Evolutionary conservation across 495 filamentous ascomycete genomes (phyloP).

Genomic region (Xylaria venustula): DNA sequence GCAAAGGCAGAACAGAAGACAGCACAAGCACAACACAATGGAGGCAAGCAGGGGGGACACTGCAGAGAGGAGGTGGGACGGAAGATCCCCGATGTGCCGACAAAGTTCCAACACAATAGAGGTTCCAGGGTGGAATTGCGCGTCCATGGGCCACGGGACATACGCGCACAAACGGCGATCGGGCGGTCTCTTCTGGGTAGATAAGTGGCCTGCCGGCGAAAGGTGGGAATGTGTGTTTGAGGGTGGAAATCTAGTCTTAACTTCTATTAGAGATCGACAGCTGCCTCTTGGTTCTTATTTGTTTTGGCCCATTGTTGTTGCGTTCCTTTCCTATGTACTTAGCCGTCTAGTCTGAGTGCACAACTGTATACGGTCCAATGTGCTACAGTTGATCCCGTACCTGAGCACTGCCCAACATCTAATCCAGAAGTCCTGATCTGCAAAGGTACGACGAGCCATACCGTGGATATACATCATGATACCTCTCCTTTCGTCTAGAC

Average conservation of each 20-base stretch:
- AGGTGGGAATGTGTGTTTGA: conserved; percentile 10
- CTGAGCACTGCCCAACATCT: too few species aligned
- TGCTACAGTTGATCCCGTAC: too few species aligned
- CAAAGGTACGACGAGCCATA: too few species aligned
- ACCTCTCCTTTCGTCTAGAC: too few species aligned
- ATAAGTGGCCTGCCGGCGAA: not conserved
- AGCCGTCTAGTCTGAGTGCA: too few species aligned
- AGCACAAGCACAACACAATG: not conserved
- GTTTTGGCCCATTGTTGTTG: not conserved
- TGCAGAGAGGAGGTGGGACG: not conserved
- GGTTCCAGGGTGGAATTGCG: conserved; percentile 11
- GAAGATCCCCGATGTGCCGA: conserved; percentile 14
- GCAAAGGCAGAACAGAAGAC: not conserved
- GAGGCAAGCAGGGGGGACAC: not conserved
- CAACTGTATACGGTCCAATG: too few species aligned
- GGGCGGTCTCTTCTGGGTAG: not conserved
- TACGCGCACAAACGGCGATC: conserved; percentile 3
- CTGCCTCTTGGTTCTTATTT: conserved; percentile 1
- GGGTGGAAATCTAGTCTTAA: conserved; percentile 1
- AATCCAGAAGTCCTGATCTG: too few species aligned
- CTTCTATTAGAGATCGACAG: conserved; percentile 2
- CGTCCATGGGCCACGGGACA: conserved; percentile 5
- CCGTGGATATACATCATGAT: too few species aligned
- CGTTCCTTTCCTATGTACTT: not conserved
- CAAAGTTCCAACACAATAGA: conserved; percentile 11